Evolutionary conservation across 163 green algal genomes (phyloP), one percentile per base, ranked within the genome.

Genomic region (Chloromonas sp.): DNA sequence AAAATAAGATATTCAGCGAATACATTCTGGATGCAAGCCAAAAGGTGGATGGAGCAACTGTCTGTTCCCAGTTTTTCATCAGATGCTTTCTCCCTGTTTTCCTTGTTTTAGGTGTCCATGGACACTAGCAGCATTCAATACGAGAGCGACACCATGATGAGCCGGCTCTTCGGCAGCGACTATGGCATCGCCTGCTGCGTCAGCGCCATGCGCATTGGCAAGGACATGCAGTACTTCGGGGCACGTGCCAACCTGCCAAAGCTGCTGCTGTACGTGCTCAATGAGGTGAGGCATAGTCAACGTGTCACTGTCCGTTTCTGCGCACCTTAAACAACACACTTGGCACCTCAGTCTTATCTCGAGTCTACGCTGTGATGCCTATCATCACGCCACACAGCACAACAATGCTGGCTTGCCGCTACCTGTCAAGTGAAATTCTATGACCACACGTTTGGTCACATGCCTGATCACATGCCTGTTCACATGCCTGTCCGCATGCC

Each of bases 171-270:
- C 76, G 91, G 90, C 15, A 85, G 59, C 58, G 91, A 95, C 90
- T 93, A 93, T 81, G 87, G 85, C 78, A 95, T 96, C 74, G 92
- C 93, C 1, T 96, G 93, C 89, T 96, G 93, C 87, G 93, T 95
- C 82, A 88, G 78, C 3, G 93, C 90, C 58, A 94, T 94, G 90
- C 77, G 91, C 15, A 86, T 92, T 71, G 90, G 91, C 81, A 89
- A 91, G 79, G 88, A 94, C 85, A 94, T 94, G 90, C 92, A 96
- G 89, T 95, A 92, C 89, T 96, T 96, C 57, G 93, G 93, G 2
- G 93, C 93, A 58, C 91, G 93, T 59, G 88, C 86, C 92, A 96
- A 96, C 89, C 87, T 96, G 84, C 90, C 91, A 84, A 96, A 95
- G 92, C 86, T 95, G 83, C 85, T 96, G 81, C 90, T 95, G 78